Evolutionary conservation across 352 stramenopile genomes (phyloP), one percentile per base, ranked within the genome.

Genomic region (Elongisporangium prolatum): DNA sequence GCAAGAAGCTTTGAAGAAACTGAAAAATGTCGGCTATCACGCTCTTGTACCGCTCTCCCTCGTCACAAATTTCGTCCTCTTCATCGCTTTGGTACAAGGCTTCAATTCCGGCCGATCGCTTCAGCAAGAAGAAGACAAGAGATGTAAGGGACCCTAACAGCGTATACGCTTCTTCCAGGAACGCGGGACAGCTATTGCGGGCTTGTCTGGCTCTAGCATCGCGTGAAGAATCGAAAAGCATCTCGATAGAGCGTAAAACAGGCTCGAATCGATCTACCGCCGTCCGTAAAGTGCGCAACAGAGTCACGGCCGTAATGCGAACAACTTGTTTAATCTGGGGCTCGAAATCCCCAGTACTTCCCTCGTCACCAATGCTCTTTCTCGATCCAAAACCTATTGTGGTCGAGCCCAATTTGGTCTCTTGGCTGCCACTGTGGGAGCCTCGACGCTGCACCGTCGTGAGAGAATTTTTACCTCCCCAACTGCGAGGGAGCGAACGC

Each of bases 401-500:
- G 10, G 40, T 34, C 16, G 60, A 21, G 37, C 47, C 17, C 20
- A 48, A 48, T 44, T 21, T 10, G 10, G 24, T 47, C 11, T 86
- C 69, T 4, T 34, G 8, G 0, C 57, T 65, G 21, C 50, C 17
- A 34, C 44, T 75, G 4, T 67, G 28, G 8, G 63, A 75, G 17
- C 59, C 64, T 24, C 69, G 67, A 37, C 67, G 69, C n/a, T 72
- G 64, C 18, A 69, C 60, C 2, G 61, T 51, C 6, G 37, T 65
- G 3, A 61, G 51, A 48, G 85, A 74, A 21, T 77, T 75, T 49
- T 91, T 91, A 10, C 28, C 28, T 6, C 69, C 80, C 82, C 82
- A 89, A 34, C 80, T 88, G 4, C 80, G 75, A 11, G 82, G 82
- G 25, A 89, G 63, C 2, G 82, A 83, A 20, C 74, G 74, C 17